A percentile compares a stretch with the other conserved stretches of the same genome.
Conservation (phyloP, 352 stramenopile species). For the Stramenopiles sp. region DNA sequence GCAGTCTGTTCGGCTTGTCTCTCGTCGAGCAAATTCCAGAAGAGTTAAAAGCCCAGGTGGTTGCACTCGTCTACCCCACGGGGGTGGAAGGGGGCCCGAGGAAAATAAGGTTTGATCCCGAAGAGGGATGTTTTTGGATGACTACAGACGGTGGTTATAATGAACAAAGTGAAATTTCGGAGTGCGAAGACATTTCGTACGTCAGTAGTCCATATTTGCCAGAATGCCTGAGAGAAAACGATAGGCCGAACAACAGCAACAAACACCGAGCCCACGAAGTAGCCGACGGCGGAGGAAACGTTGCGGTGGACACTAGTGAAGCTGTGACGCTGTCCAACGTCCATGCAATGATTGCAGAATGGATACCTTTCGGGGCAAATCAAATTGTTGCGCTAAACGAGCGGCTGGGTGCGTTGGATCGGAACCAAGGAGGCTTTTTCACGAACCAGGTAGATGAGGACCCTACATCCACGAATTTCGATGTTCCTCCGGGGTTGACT, state of each 20-base stretch:
- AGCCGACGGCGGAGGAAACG: background rate
- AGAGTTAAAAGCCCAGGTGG: conserved; percentile 21
- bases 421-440: background rate
- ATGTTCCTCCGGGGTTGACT: background rate
- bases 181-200: background rate
- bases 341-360: background rate
- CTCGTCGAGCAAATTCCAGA: conserved; percentile 33
- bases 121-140: background rate
- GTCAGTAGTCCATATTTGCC: background rate
- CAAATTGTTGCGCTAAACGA: background rate
- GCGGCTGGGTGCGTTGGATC: background rate
- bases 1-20: conserved; percentile 29
- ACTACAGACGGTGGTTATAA: background rate
- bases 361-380: conserved; percentile 6
- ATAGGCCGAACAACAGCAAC: background rate
- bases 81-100: background rate
- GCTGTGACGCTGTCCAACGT: background rate
- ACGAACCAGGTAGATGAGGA: background rate
- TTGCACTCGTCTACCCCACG: background rate
- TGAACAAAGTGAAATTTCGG: background rate
- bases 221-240: background rate
- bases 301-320: background rate
- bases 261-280: background rate
- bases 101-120: background rate
- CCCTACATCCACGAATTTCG: background rate